Evolutionary conservation across 1,139 yeast species (phyloP).

Genomic region (Protomyces gravidus): DNA sequence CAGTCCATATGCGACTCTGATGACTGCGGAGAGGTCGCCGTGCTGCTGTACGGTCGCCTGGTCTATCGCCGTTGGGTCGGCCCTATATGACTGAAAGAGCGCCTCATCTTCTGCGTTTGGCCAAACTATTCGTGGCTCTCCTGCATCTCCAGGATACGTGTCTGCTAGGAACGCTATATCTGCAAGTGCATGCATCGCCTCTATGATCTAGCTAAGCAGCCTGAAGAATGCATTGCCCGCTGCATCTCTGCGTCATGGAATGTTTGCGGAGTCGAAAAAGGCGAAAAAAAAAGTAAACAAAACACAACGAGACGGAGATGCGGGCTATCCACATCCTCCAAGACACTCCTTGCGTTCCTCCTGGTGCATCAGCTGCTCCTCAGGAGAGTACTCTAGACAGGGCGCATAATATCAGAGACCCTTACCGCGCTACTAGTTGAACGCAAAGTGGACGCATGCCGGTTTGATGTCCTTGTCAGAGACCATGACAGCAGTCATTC

Average conservation of each 20-base stretch:
- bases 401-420: too few species aligned
- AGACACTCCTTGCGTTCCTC: too few species aligned
- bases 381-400: too few species aligned
- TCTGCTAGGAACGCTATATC: not conserved
- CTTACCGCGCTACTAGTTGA: too few species aligned
- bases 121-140: not conserved
- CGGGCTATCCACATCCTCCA: too few species aligned
- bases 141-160: not conserved
- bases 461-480: not conserved
- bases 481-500: not conserved
- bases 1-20: not conserved
- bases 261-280: not conserved
- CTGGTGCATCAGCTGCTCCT: too few species aligned
- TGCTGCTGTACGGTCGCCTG: not conserved
- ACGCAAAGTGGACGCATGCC: not conserved
- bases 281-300: not conserved
- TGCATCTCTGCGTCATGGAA: not conserved
- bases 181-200: not conserved
- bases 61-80: not conserved
- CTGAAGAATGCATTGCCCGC: not conserved
- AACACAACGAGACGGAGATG: too few species aligned
- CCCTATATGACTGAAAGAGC: not conserved
- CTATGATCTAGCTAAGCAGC: too few species aligned
- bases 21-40: not conserved
- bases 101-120: not conserved